Base-by-base conservation (phyloP, 2,329 filamentous ascomycete genomes). In the Didymella sp. region DNA sequence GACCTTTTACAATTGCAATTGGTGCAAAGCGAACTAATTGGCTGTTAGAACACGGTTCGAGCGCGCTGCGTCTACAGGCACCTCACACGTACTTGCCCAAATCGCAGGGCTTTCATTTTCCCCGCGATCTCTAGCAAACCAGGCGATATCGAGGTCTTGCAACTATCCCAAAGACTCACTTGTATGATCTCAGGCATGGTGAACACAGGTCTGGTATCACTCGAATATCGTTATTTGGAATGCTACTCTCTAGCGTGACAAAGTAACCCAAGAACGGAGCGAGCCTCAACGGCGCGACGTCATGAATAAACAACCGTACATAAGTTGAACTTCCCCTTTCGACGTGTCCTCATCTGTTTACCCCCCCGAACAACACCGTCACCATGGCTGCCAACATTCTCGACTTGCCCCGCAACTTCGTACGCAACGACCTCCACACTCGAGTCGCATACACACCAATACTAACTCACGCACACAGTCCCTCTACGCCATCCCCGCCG, bases 381-480 rank as follows among this genome's bases (percentile, higher is more conserved):
- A 48, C 17, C 30, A 54, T 48, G 51, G 44, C 51, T n/a, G 37
- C 51, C 37, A 47, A 48, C 30, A 30, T 48, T 13, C 51, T 54
- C 28, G 37, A 47, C 28, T 6, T 42, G 2, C 43, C 44, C 27
- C 51, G 37, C 13, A 48, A 54, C 43, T 37, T 54, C 21, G 51
- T 54, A 54, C 2, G 37, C 12, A 17, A 35, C 8, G 8, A 13
- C 30, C 17, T 2, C 11, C 6, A 11, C 2, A 7, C 7, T 11
- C n/a, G 9, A 37, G n/a, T 37, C 17, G 19, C 33, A 6, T 8
- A 37, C 33, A 19, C 15, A 17, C 25, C 25, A 5, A 5, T 5
- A 27, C 25, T 2, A 19, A 40, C 37, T 40, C 13, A 40, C 37
- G 6, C 12, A 9, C 6, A 5, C 15, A 54, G 43, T 48, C 44